Percentiles rank a stretch among this genome's conserved stretches.
These are phyloP conservation scores for Fusarium xylarioides DNA, from an alignment of 2,329 filamentous ascomycete species.

Conservation along the genomic window DNA sequence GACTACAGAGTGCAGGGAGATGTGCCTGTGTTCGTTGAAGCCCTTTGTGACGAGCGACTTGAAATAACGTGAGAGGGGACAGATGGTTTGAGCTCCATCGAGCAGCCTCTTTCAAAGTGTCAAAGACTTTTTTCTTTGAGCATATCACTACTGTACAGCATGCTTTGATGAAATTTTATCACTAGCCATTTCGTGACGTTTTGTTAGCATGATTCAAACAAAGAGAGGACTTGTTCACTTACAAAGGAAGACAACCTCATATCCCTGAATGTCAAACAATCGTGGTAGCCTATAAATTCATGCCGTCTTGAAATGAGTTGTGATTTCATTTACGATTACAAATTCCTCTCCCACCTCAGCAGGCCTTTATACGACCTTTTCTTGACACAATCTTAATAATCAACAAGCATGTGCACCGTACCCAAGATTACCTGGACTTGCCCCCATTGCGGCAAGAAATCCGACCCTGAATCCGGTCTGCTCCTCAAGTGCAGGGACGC, in stretches of 20 bases:
- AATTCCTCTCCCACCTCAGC: accelerated
- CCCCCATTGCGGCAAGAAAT: neutral
- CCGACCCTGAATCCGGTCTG: accelerated
- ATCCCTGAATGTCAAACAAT: neutral
- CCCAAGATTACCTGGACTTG: neutral
- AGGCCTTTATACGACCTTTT: accelerated
- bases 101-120: neutral
- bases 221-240: neutral
- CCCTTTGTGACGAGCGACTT: neutral
- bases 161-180: neutral
- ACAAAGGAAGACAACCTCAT: neutral
- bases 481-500: neutral
- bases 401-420: neutral
- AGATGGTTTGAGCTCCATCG: neutral
- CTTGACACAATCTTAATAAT: accelerated
- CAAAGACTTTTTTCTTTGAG: neutral
- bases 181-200: neutral
- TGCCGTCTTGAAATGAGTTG: accelerated
- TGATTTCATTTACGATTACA: neutral
- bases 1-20: too few relatives aligned
- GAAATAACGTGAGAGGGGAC: accelerated
- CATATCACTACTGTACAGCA: neutral
- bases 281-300: neutral
- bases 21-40: neutral
- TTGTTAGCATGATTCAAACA: neutral